phyloP scores from a whole-genome alignment of 345 rosid genomes.

The Brassica rapa region DNA sequence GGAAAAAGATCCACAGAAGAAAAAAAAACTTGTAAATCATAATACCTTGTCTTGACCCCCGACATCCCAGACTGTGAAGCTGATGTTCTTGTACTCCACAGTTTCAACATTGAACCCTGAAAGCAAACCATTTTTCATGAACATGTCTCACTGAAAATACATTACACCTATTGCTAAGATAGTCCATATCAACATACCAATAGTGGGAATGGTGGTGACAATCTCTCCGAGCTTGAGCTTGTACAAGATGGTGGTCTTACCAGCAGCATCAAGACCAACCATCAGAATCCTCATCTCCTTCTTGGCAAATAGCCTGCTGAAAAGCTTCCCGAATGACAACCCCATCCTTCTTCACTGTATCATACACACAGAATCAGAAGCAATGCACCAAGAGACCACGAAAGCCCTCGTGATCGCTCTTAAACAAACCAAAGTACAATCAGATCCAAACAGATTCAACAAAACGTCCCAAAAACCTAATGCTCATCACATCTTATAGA shows the following conservation, averaged over 20 bases:
- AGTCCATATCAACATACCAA: slow-evolving; percentile 46
- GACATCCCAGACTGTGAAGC: slow-evolving; percentile 72
- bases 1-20: background rate
- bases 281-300: slow-evolving; percentile 76
- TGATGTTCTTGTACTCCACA: slow-evolving; percentile 67
- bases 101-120: slow-evolving; percentile 67
- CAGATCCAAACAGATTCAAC: slow-evolving; percentile 9
- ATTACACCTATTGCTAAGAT: background rate
- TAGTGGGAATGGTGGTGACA: slow-evolving; percentile 77
- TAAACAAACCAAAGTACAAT: background rate
- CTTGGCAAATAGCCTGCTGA: slow-evolving; percentile 34
- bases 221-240: slow-evolving; percentile 74
- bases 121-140: background rate
- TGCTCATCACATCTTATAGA: slow-evolving; percentile 5
- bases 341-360: slow-evolving; percentile 15
- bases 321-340: slow-evolving; percentile 21
- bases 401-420: background rate
- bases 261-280: slow-evolving; percentile 82
- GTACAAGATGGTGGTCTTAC: slow-evolving; percentile 77
- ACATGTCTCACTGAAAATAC: background rate
- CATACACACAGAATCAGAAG: background rate
- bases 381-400: background rate
- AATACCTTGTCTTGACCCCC: slow-evolving; percentile 72
- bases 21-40: background rate
- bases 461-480: background rate